Evolutionary conservation across 139 green algal genomes (phyloP).

Genomic region (Coccomyxa sp.): DNA sequence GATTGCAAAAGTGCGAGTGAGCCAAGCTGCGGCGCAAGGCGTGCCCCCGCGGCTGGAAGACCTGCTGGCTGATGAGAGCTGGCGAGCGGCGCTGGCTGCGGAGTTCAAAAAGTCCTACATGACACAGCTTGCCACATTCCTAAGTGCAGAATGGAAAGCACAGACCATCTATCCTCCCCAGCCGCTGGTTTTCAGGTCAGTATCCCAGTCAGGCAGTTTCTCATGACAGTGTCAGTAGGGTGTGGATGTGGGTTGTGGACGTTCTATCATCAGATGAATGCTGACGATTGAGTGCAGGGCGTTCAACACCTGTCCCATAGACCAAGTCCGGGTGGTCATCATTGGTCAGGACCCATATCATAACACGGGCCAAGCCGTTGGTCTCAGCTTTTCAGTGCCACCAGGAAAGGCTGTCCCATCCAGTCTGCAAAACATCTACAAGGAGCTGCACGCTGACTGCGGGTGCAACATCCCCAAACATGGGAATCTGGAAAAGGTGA

Average conservation of each 20-base stretch:
- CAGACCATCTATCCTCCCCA: constrained; percentile 72
- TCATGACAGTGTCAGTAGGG: not conserved
- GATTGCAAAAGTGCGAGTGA: not conserved
- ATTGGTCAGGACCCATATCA: constrained; percentile 95
- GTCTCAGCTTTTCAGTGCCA: constrained; percentile 92
- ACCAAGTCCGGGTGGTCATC: constrained; percentile 76
- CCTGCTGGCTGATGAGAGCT: constrained; percentile 59
- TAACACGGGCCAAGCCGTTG: constrained; percentile 83
- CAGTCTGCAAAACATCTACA: constrained; percentile 82
- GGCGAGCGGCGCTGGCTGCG: constrained; percentile 33
- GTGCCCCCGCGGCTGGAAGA: constrained; percentile 16
- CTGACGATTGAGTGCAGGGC: constrained; percentile 28
- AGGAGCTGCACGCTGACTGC: constrained; percentile 72
- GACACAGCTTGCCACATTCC: constrained; percentile 51
- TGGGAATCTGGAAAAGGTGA: constrained; percentile 66
- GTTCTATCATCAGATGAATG: not conserved
- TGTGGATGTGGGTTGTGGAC: not conserved
- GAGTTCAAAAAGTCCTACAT: constrained; percentile 58
- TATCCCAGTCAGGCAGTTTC: not conserved
- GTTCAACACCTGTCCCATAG: constrained; percentile 56
- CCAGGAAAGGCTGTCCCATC: constrained; percentile 50
- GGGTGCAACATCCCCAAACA: constrained; percentile 47
- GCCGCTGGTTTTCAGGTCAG: constrained; percentile 68
- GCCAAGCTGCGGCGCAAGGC: not conserved
- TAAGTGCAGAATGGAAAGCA: constrained; percentile 57